Percentiles rank a stretch among this genome's conserved stretches.
Evolutionary conservation across 257 asterid genomes (phyloP).

Genomic region (Voacanga thouarsii): DNA sequence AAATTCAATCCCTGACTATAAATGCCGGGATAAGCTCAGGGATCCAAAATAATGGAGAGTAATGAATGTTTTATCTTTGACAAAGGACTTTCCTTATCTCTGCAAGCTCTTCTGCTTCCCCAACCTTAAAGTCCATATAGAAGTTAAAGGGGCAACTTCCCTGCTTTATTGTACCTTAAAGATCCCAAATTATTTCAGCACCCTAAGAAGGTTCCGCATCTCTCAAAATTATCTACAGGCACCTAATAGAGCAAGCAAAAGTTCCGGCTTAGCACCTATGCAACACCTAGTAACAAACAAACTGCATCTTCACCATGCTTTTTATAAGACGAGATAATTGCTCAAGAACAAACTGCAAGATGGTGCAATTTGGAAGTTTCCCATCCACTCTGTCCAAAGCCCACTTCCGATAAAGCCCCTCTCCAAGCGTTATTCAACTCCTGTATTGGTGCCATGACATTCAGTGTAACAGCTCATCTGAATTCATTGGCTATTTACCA

Average conservation of each 20-base stretch:
- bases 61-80: background rate
- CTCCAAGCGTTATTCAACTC: no score
- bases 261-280: no score
- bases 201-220: background rate
- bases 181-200: background rate
- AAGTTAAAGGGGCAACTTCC: background rate
- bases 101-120: background rate
- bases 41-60: background rate
- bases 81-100: background rate
- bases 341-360: no score
- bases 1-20: background rate
- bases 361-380: no score
- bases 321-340: no score
- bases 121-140: background rate
- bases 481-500: background rate
- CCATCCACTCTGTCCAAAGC: no score
- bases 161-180: background rate
- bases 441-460: no score
- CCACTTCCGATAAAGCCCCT: no score
- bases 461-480: no score
- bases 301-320: background rate
- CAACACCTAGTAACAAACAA: background rate
- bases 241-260: background rate
- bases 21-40: background rate
- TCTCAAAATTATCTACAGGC: background rate